These are phyloP conservation scores for Diddensiella santjacobensis DNA, from an alignment of 805 yeast genomes.

Conservation along the genomic window DNA sequence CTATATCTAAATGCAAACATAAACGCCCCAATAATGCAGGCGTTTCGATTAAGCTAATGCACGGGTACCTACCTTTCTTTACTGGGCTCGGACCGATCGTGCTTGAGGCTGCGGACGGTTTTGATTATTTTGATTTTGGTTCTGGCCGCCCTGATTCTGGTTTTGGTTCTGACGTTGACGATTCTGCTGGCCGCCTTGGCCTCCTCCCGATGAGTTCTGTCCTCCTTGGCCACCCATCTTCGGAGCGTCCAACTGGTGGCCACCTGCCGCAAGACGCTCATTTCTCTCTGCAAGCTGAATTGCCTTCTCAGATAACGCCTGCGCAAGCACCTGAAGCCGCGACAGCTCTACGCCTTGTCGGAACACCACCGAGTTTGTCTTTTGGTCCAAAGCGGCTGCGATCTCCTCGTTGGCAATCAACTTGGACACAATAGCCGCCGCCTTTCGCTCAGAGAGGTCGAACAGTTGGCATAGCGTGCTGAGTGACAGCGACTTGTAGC, in stretches of 20 bases:
- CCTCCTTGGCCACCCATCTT: slow-evolving; percentile 1
- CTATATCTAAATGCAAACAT: too few relatives aligned
- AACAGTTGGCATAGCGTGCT: slow-evolving; percentile 62
- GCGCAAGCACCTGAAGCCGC: slow-evolving; percentile 81
- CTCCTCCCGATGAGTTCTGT: background rate
- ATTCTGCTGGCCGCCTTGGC: slow-evolving; percentile 12
- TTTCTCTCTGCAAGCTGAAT: slow-evolving; percentile 75
- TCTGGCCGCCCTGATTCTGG: slow-evolving; percentile 7
- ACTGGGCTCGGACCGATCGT: slow-evolving; percentile 4
- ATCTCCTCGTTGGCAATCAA: slow-evolving; percentile 79
- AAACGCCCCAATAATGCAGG: too few relatives aligned
- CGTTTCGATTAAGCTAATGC: too few relatives aligned
- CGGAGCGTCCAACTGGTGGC: slow-evolving; percentile 41
- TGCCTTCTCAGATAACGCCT: slow-evolving; percentile 78
- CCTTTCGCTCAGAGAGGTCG: slow-evolving; percentile 53
- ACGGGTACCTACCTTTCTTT: background rate
- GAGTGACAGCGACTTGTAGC: slow-evolving; percentile 71
- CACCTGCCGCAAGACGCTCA: slow-evolving; percentile 77
- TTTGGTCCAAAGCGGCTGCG: slow-evolving; percentile 68
- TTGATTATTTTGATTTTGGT: background rate
- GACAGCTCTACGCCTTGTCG: slow-evolving; percentile 75
- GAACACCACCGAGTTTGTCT: slow-evolving; percentile 59
- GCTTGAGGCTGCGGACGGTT: slow-evolving; percentile 1
- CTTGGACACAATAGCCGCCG: slow-evolving; percentile 62
- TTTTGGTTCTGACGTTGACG: slow-evolving; percentile 5